These are phyloP conservation scores for Bocquillonia castaneifolia DNA, from an alignment of 441 rosid genomes.

Conservation along the genomic window DNA sequence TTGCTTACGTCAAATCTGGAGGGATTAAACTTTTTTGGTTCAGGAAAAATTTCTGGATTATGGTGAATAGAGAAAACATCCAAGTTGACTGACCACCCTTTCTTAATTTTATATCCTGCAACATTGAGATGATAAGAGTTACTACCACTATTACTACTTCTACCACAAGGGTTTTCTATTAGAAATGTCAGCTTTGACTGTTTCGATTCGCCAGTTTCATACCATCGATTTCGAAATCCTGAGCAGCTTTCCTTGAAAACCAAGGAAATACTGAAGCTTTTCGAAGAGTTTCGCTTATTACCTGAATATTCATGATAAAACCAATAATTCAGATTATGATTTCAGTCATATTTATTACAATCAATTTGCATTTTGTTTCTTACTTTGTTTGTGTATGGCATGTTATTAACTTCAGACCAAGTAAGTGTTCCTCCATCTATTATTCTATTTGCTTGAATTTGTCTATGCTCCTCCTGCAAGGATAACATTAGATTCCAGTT, in stretches of 20 bases:
- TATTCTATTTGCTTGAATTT: slow-evolving; percentile 36
- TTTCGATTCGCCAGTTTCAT: slow-evolving; percentile 6
- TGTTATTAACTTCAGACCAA: slow-evolving; percentile 53
- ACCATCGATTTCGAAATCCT: slow-evolving; percentile 61
- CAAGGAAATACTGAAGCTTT: slow-evolving; percentile 58
- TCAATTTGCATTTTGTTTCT: slow-evolving; percentile 7
- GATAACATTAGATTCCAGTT: slow-evolving; percentile 2
- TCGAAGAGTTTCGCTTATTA: slow-evolving; percentile 55
- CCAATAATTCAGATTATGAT: too few relatives aligned
- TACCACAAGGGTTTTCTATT: neutral
- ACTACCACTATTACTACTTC: too few relatives aligned
- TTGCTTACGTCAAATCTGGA: slow-evolving; percentile 48
- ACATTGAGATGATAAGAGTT: neutral
- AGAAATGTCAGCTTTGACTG: neutral
- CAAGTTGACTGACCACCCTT: slow-evolving; percentile 63
- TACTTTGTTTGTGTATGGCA: slow-evolving; percentile 60
- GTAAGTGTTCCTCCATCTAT: slow-evolving; percentile 34
- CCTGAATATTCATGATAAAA: slow-evolving; percentile 32
- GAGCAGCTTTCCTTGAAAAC: slow-evolving; percentile 68
- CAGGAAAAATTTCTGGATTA: slow-evolving; percentile 40
- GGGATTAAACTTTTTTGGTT: slow-evolving; percentile 48
- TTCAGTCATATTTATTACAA: neutral
- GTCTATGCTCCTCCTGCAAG: slow-evolving; percentile 48
- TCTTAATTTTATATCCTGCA: slow-evolving; percentile 47
- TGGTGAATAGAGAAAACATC: slow-evolving; percentile 67